Conservation (phyloP, 73 alveolate species). For the Effrenium voratum region DNA sequence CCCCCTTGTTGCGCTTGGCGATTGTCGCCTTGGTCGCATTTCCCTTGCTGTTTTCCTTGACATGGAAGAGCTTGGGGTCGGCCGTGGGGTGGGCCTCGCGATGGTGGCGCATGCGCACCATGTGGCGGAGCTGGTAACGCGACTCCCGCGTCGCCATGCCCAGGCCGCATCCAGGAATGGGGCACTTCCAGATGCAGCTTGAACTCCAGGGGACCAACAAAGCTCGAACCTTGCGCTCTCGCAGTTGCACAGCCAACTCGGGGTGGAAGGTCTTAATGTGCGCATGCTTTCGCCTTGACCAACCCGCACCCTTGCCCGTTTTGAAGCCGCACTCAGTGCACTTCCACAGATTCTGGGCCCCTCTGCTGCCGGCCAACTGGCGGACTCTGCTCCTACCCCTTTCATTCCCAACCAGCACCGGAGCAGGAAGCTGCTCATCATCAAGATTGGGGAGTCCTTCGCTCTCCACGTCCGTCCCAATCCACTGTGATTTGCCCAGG, state of each 20-base stretch:
- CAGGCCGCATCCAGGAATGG: not conserved
- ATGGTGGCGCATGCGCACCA: not conserved
- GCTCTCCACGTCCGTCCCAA: too few species aligned
- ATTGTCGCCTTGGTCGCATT: constrained; percentile 1
- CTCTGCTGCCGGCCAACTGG: too few species aligned
- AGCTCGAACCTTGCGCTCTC: not conserved
- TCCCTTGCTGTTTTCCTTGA: not conserved
- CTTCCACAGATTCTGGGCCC: too few species aligned
- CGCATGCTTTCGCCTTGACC: not conserved
- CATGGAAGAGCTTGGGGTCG: not conserved
- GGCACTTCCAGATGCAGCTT: constrained; percentile 13
- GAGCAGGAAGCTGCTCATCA: too few species aligned
- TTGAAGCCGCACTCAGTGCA: constrained; percentile 20
- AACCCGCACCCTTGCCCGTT: not conserved
- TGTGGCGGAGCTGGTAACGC: not conserved
- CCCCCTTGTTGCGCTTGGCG: not conserved
- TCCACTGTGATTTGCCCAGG: too few species aligned
- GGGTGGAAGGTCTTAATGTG: not conserved
- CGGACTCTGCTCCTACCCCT: too few species aligned
- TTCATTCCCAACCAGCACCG: too few species aligned
- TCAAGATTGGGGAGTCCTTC: too few species aligned
- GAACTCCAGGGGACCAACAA: not conserved
- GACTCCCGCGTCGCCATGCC: not conserved
- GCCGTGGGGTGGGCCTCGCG: not conserved
- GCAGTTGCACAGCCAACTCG: not conserved